Evolutionary conservation across 2,329 filamentous ascomycete species (phyloP), one percentile per base, ranked within the genome.

Genomic region (Aspergillus flavus): DNA sequence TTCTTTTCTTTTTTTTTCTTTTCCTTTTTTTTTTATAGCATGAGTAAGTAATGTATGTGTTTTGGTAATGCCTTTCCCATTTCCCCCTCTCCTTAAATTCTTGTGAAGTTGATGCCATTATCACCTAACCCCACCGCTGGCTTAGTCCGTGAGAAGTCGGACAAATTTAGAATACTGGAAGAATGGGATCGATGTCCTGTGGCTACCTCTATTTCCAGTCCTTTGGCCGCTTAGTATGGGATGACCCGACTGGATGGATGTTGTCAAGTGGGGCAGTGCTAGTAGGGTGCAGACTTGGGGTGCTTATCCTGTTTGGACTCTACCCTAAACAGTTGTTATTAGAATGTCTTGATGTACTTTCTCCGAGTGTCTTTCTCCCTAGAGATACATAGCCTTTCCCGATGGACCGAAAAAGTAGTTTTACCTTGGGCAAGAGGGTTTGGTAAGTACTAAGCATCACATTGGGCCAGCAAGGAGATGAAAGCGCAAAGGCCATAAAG

Each of bases 241-340:
- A 62, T 61, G 67, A 65, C 56, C 67, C 67, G 52, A 62, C 23
- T 68, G 60, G 62, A 58, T 64, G 62, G 62, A 55, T 66, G 41
- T 43, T 66, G 56, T 28, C 16, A 6, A 52, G 72, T 75, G 73
- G 73, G 71, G 69, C 66, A 57, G 48, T 61, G 54, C 69, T 67
- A 68, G 30, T 32, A 36, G 65, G 67, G 70, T 73, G 58, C 66
- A 48, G 45, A 14, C 23, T 48, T 50, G 46, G 23, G 68, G 67
- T 75, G 73, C 72, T 73, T 75, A 73, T 70, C 68, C 68, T 64
- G 14, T 14, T 21, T 21, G 62, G 58, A 66, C 59, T 61, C 66
- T 58, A 64, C 63, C 63, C 58, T 50, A 68, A 64, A 41, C 59
- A 57, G 62, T 59, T 62, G 64, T 59, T 61, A 63, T n/a, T 39